Evolutionary conservation across 768 basidiomycete genomes (phyloP).

Genomic region (Kwoniella sp.): DNA sequence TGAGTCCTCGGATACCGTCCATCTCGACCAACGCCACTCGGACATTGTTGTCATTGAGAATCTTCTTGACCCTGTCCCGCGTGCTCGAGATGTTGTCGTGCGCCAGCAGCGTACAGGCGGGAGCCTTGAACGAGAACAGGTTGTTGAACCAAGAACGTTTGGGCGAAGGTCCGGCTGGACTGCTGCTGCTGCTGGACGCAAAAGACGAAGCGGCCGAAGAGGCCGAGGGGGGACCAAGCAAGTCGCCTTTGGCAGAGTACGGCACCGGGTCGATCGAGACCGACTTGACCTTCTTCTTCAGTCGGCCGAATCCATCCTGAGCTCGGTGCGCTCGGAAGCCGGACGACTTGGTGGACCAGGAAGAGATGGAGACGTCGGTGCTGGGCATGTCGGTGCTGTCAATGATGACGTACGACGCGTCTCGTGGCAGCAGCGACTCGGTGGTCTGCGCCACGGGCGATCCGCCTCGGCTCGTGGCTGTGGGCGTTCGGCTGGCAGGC

Average conservation of each 20-base stretch:
- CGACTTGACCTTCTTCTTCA: constrained; percentile 42
- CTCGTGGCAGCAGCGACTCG: constrained; percentile 26
- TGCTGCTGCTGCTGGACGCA: constrained; percentile 5
- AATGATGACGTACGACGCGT: constrained; percentile 45
- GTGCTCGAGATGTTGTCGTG: constrained; percentile 57
- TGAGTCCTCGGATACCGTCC: constrained; percentile 64
- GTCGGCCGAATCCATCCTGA: constrained; percentile 43
- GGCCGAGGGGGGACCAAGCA: constrained; percentile 16
- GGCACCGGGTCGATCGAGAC: constrained; percentile 35
- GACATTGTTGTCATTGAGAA: constrained; percentile 69
- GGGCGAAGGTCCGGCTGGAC: constrained; percentile 46
- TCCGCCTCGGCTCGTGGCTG: neutral
- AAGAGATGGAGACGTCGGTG: constrained; percentile 24
- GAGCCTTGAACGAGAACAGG: constrained; percentile 78
- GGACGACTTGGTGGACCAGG: constrained; percentile 25
- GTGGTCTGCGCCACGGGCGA: neutral
- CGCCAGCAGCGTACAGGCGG: constrained; percentile 51
- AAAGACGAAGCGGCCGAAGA: constrained; percentile 10
- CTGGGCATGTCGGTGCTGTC: constrained; percentile 29
- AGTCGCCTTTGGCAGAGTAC: constrained; percentile 23
- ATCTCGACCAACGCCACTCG: constrained; percentile 63
- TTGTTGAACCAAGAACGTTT: constrained; percentile 79
- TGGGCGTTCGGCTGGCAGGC: no score
- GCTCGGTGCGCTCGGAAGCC: constrained; percentile 27
- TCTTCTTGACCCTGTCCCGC: constrained; percentile 65